A percentile compares a stretch with the other conserved stretches of the same genome.
These are phyloP conservation scores for Oryza punctata DNA, from an alignment of 176 grass and related monocot species.

Conservation along the genomic window DNA sequence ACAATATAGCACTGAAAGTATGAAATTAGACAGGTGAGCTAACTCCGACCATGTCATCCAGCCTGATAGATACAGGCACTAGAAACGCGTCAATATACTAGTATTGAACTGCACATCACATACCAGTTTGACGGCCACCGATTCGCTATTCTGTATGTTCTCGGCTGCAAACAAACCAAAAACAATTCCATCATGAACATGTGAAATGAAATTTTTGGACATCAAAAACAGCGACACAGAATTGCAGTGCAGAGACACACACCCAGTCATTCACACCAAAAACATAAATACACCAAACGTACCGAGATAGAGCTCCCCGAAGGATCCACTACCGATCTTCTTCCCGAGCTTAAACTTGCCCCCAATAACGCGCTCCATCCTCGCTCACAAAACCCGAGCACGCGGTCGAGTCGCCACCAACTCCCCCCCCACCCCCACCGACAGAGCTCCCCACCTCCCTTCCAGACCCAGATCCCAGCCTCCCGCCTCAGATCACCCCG, in stretches of 20 bases:
- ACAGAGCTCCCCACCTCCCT: slow-evolving; percentile 10
- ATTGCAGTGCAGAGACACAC: neutral
- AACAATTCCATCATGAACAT: slow-evolving; percentile 14
- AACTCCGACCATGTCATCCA: neutral
- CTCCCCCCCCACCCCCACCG: slow-evolving; percentile 1
- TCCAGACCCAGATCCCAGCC: slow-evolving; percentile 28
- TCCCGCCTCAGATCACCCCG: neutral
- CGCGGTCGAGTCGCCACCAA: slow-evolving; percentile 10
- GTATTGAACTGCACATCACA: neutral
- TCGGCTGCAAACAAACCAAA: slow-evolving; percentile 38
- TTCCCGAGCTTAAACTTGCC: slow-evolving; percentile 83
- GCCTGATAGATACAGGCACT: neutral
- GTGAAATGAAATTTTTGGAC: neutral
- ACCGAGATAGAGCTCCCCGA: slow-evolving; percentile 80
- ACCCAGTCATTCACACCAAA: neutral
- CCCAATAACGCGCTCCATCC: slow-evolving; percentile 63
- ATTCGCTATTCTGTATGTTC: slow-evolving; percentile 48
- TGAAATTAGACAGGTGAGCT: neutral
- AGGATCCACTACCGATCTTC: slow-evolving; percentile 81
- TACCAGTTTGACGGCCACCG: slow-evolving; percentile 54
- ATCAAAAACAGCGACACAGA: neutral
- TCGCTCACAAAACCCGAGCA: neutral
- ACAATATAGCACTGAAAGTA: neutral
- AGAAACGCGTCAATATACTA: neutral
- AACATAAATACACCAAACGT: neutral